These are phyloP conservation scores for Nigrospora oryzae DNA, from an alignment of 2,329 filamentous ascomycete genomes.

Conservation along the genomic window DNA sequence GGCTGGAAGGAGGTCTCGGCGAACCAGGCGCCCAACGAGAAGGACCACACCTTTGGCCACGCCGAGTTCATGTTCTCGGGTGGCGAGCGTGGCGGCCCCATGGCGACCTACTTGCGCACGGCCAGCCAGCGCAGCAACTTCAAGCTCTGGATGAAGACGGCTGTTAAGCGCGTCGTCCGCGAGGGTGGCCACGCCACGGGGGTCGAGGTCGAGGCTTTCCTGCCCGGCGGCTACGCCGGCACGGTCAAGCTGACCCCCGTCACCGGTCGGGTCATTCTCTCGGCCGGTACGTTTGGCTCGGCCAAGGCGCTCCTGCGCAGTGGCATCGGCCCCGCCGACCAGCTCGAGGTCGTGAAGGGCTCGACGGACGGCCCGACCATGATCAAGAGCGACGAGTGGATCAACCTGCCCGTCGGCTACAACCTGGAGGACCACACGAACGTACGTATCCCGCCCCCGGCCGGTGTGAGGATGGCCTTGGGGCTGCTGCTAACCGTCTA, in stretches of 20 bases:
- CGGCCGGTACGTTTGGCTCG: conserved; percentile 61
- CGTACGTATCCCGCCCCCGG: conserved; percentile 7
- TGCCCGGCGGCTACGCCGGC: conserved; percentile 44
- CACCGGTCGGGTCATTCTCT: conserved; percentile 59
- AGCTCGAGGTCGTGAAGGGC: conserved; percentile 44
- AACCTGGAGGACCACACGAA: conserved; percentile 51
- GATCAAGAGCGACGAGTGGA: conserved; percentile 44
- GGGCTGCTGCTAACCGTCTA: not conserved
- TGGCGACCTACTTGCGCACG: conserved; percentile 61
- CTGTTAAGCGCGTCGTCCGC: conserved; percentile 58
- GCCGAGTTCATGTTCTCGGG: conserved; percentile 58
- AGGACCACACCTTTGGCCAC: conserved; percentile 56
- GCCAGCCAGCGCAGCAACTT: conserved; percentile 56
- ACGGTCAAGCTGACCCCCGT: conserved; percentile 49
- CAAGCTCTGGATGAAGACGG: conserved; percentile 57
- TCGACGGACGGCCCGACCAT: conserved; percentile 42
- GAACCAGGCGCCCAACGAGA: conserved; percentile 48
- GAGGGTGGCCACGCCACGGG: conserved; percentile 54
- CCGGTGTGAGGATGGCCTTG: conserved; percentile 2
- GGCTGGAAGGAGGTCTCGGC: conserved; percentile 57
- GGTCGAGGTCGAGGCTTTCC: conserved; percentile 53
- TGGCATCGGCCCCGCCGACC: conserved; percentile 57
- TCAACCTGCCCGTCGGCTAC: conserved; percentile 49
- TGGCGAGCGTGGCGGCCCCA: conserved; percentile 58
- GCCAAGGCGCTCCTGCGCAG: conserved; percentile 61